Evolutionary conservation across 495 filamentous ascomycete genomes (phyloP).

Genomic region (Penicillium atrosanguineum): DNA sequence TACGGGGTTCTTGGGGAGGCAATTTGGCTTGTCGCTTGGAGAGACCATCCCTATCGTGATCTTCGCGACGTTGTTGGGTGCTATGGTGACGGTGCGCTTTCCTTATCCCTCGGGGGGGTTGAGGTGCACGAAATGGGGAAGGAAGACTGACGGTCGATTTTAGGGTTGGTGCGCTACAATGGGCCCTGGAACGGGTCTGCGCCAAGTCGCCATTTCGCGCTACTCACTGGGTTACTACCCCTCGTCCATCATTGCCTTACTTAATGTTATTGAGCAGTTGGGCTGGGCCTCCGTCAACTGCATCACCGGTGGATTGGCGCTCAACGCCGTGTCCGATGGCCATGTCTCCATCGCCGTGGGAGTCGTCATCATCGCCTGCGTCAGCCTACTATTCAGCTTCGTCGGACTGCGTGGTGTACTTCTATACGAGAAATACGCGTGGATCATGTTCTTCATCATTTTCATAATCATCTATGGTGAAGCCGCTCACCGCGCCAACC

Average conservation of each 20-base stretch:
- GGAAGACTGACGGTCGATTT: conserved; percentile 1
- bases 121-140: not conserved
- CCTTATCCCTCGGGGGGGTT: not conserved
- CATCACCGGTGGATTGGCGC: conserved; percentile 38
- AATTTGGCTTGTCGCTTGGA: conserved; percentile 35
- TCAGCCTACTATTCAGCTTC: conserved; percentile 56
- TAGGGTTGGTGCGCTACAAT: conserved; percentile 47
- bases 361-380: conserved; percentile 46
- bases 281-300: conserved; percentile 37
- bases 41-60: conserved; percentile 36
- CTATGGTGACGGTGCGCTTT: conserved; percentile 44
- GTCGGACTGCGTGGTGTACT: conserved; percentile 58
- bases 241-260: conserved; percentile 26
- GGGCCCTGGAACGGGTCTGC: conserved; percentile 76
- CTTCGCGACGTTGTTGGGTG: conserved; percentile 35
- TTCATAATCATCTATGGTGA: conserved; percentile 59
- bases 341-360: conserved; percentile 38
- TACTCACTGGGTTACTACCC: conserved; percentile 36
- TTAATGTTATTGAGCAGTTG: conserved; percentile 34
- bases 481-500: conserved; percentile 46
- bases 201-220: conserved; percentile 72
- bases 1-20: conserved; percentile 35
- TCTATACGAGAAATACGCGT: conserved; percentile 60
- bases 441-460: conserved; percentile 55
- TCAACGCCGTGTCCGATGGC: conserved; percentile 36